Evolutionary conservation across 1,284 basidiomycete species (phyloP), one percentile per base, ranked within the genome.

Genomic region (Sanghuangporus weigelae): DNA sequence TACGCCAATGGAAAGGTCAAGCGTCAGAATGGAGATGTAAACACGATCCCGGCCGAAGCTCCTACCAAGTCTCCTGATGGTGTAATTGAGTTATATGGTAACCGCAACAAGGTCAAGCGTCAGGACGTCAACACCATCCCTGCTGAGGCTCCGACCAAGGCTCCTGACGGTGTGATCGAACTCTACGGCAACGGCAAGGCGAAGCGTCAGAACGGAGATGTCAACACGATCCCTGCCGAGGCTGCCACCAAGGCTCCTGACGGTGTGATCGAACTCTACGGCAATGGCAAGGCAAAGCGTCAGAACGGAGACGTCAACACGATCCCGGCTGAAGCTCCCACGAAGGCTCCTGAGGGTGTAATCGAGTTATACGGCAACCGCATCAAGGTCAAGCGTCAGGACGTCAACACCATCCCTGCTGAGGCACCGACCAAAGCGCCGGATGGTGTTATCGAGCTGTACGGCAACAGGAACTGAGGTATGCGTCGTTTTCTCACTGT

Each of bases 151-250:
- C 51, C 72, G 2, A 68, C 69, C 12, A 73, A 69, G 36, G 38
- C 72, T 0, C 62, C 65, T 1, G 59, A 70, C 36, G 72, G 70
- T 21, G 57, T 65, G n/a, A 67, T 75, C 48, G 65, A 67, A 12
- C 63, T 51, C 16, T 63, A 66, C 39, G 57, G 38, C 1, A 60
- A 67, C 21, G 50, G 40, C 14, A 59, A 53, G 56, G 65, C 69
- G 23, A 63, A 66, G 40, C 60, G 54, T 66, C 59, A 54, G 64
- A 59, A 62, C 65, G 59, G n/a, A n/a, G n/a, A 68, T 67, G 56
- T 68, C 59, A 75, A 76, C 65, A 70, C 71, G 12, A 69, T 76
- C 36, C 75, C 75, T 2, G 76, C 71, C 0, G 77, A 78, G 63
- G 64, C 71, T 11, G 63, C 77, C 0, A 72, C 72, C 11, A 76